These are phyloP conservation scores for Teunomyces pallodes DNA, from an alignment of 805 yeast genomes.

Conservation along the genomic window DNA sequence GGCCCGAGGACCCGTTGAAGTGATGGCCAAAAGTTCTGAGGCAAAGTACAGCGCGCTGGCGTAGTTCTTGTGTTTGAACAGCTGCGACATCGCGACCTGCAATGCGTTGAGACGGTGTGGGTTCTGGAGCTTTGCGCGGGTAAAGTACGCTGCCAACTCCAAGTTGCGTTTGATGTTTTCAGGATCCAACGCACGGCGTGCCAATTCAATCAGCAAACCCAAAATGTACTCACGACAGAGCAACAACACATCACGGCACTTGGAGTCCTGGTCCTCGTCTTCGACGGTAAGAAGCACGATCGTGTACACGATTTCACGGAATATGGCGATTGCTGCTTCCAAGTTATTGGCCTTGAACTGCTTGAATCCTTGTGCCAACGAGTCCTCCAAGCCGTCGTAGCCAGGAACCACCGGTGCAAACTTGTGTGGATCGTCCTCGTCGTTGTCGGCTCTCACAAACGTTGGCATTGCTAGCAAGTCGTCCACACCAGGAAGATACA, in stretches of 20 bases:
- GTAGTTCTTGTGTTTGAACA: conserved; percentile 84
- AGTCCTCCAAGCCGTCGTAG: conserved; percentile 58
- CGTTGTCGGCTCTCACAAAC: conserved; percentile 63
- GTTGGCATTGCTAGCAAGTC: conserved; percentile 70
- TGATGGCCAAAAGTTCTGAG: conserved; percentile 68
- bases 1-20: conserved; percentile 73
- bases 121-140: conserved; percentile 76
- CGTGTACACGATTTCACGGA: conserved; percentile 78
- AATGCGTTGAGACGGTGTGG: conserved; percentile 84
- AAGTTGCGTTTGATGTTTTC: conserved; percentile 78
- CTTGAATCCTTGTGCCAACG: conserved; percentile 72
- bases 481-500: conserved; percentile 69
- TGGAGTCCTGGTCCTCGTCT: conserved; percentile 70
- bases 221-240: conserved; percentile 87
- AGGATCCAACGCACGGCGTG: conserved; percentile 77
- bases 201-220: conserved; percentile 87
- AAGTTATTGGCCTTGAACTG: conserved; percentile 81
- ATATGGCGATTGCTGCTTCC: conserved; percentile 72
- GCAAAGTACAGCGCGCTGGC: conserved; percentile 91
- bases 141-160: conserved; percentile 94
- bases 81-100: conserved; percentile 93
- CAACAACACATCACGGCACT: conserved; percentile 66
- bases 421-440: conserved; percentile 49
- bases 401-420: conserved; percentile 72
- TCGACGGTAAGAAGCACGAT: conserved; percentile 69